These are phyloP conservation scores for Fraxinus albicans DNA, from an alignment of 305 asterid genomes.

Conservation along the genomic window DNA sequence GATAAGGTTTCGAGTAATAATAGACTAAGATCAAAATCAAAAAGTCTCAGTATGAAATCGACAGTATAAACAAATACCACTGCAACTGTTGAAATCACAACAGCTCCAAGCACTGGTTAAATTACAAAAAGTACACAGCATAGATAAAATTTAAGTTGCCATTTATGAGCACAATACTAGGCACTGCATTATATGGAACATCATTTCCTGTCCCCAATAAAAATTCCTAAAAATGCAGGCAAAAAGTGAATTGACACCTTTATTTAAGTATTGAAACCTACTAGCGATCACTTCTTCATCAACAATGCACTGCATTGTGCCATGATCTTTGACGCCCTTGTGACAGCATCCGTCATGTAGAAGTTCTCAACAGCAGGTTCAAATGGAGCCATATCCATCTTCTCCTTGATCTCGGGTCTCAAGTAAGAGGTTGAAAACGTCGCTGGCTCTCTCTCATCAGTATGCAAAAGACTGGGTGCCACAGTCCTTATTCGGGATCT, in stretches of 20 bases:
- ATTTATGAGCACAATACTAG: constrained; percentile 56
- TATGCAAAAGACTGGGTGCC: constrained; percentile 77
- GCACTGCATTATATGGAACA: constrained; percentile 39
- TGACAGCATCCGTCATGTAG: constrained; percentile 89
- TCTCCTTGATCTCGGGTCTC: constrained; percentile 66
- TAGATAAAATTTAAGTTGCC: constrained; percentile 37
- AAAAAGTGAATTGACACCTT: constrained; percentile 36
- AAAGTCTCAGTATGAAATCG: not conserved
- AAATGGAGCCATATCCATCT: constrained; percentile 56
- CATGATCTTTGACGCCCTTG: constrained; percentile 96
- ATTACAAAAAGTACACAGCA: constrained; percentile 33
- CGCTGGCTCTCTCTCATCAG: constrained; percentile 80
- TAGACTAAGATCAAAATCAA: not conserved
- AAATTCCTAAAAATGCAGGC: constrained; percentile 28
- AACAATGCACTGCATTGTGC: constrained; percentile 82
- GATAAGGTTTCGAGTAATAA: not conserved
- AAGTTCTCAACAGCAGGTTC: constrained; percentile 64
- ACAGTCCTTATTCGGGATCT: constrained; percentile 70
- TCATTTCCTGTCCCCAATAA: constrained; percentile 19
- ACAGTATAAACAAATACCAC: constrained; percentile 22
- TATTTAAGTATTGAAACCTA: constrained; percentile 32
- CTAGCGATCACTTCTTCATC: constrained; percentile 50
- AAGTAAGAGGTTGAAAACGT: constrained; percentile 59
- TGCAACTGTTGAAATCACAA: constrained; percentile 29
- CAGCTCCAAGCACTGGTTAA: constrained; percentile 9